These are phyloP conservation scores for Musa acuminata DNA, from an alignment of 176 grass and related monocot species.

Conservation along the genomic window DNA sequence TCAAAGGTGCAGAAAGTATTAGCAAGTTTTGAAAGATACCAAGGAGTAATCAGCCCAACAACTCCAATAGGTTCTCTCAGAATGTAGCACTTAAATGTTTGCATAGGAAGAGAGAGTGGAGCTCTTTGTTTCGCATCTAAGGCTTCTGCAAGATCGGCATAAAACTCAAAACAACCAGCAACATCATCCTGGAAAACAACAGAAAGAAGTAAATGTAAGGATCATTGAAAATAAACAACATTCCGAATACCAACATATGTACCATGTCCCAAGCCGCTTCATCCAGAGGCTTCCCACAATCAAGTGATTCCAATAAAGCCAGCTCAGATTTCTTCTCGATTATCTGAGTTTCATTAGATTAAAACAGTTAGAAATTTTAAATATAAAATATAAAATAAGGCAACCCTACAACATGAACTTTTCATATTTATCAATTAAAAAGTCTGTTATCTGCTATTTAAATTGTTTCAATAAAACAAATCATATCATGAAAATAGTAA, in stretches of 20 bases:
- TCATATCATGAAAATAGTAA: background rate
- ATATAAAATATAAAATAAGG: background rate
- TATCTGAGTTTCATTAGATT: constrained; percentile 37
- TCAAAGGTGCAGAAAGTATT: background rate
- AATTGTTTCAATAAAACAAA: background rate
- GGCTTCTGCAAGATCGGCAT: constrained; percentile 63
- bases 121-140: constrained; percentile 84
- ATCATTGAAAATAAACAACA: background rate
- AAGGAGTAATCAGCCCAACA: constrained; percentile 89
- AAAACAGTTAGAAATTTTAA: background rate
- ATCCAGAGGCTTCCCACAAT: constrained; percentile 90
- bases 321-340: constrained; percentile 75
- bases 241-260: constrained; percentile 6
- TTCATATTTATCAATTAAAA: background rate
- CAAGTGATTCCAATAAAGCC: constrained; percentile 71
- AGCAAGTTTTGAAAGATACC: constrained; percentile 34
- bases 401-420: background rate
- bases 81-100: constrained; percentile 80
- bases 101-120: constrained; percentile 67
- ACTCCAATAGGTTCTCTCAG: constrained; percentile 89
- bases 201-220: constrained; percentile 15
- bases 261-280: constrained; percentile 98
- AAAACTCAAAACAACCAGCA: constrained; percentile 95
- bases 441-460: background rate
- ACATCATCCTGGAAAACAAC: constrained; percentile 80